Evolutionary conservation across 306 rosid species (phyloP), one percentile per base, ranked within the genome.

Genomic region (Quercus ilex): DNA sequence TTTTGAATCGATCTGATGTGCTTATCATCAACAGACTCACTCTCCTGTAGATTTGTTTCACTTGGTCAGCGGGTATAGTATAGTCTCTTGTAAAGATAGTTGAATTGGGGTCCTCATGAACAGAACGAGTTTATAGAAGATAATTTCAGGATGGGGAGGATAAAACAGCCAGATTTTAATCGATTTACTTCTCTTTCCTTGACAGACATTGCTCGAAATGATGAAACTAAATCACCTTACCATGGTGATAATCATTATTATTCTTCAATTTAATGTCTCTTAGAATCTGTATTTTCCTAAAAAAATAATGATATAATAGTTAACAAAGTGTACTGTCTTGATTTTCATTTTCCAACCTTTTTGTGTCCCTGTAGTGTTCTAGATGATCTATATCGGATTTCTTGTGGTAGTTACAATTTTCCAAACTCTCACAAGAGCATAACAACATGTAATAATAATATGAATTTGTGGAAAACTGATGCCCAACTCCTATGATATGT

Each of bases 31-130:
- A 64, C 71, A 73, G 73, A 63, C 57, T 74, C 78, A 76, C 62
- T 57, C 59, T 38, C 68, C 80, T 71, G 82, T 80, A 86, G 84
- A 85, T 83, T 88, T 70, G 59, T 77, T 77, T 55, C 58, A 77
- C 78, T 70, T 78, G 69, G 53, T 79, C 64, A 63, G 82, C 72
- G 56, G 79, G 85, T 74, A 85, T 74, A 41, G 46, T 8, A 76
- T 31, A 71, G 77, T 74, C 68, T 64, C 69, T 75, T 83, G 86
- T 82, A 85, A 90, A 87, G 87, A 78, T 65, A 81, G 55, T 38
- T 71, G 82, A 71, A 79, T 82, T 77, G 75, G 25, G 68, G 76
- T 84, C 58, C 59, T 69, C 68, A 55, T 80, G 57, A 35, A 72
- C 69, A 67, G 79, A 62, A 77, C 46, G 79, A 76, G 55, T 78